Evolutionary conservation across 495 filamentous ascomycete genomes (phyloP), one percentile per base, ranked within the genome.

Genomic region (Aspergillus affinis): DNA sequence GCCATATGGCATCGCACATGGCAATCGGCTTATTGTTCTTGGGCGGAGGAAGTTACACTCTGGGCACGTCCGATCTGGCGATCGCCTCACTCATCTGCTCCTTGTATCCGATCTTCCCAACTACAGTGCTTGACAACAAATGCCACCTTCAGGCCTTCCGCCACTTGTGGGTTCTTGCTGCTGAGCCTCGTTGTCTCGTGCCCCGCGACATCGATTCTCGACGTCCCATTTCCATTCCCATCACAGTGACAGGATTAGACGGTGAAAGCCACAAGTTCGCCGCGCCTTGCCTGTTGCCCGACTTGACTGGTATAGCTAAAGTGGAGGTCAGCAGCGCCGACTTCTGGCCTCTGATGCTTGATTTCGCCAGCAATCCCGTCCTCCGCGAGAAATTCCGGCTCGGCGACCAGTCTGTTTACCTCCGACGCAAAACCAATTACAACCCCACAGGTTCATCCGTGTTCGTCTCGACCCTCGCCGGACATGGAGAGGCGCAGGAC

Each of bases 71-170:
- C 19, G 87, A 96, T 68, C 71, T 94, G 15, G 92, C 94, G 32
- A 84, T 93, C 51, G 92, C 92, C 8, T 84, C 90, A 0, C 81
- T 99, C 8, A 81, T 99, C 18, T 90, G 93, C 55, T 89, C 94
- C 2, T 94, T 99, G 70, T 98, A 98, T 65, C 94, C 94, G 0
- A 81, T 97, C 21, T 98, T 93, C 71, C 94, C 94, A 2, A 86
- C 85, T 27, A 86, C 86, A 4, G 89, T 97, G 4, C 86, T 94
- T 52, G 94, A 98, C 76, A 97, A 97, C 68, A 90, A 88, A 67
- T 91, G 90, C 26, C 94, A 99, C 61, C 81, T 98, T 4, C 94
- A 99, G 80, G 94, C 94, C 7, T 96, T 98, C 80, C 88, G 95
- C 2, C 94, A 99, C 72, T 87, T 99, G 68, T 99, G 94, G 94